These are phyloP conservation scores for Rhizoctonia solani DNA, from an alignment of 1,284 basidiomycete genomes.

Conservation along the genomic window DNA sequence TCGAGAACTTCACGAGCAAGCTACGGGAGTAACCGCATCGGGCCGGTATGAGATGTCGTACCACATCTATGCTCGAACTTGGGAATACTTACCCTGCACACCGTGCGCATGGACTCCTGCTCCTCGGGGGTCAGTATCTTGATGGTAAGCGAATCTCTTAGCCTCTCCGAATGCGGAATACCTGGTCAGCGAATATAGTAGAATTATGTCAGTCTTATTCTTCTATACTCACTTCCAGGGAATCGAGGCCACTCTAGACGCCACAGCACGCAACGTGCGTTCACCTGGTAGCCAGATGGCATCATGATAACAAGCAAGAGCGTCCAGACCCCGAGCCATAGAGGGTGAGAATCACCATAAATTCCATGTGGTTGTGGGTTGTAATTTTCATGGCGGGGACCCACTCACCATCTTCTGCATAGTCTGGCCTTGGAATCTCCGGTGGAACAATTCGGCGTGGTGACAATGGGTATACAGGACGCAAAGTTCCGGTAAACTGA, in stretches of 20 bases:
- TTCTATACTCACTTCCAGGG: conserved; percentile 25
- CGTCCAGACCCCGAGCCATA: neutral
- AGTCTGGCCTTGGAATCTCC: conserved; percentile 79
- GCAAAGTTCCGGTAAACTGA: conserved; percentile 69
- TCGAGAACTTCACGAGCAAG: conserved; percentile 90
- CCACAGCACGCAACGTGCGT: conserved; percentile 13
- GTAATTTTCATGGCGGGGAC: conserved; percentile 8
- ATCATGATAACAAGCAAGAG: neutral
- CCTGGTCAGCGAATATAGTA: conserved; percentile 53
- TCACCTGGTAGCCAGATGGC: neutral
- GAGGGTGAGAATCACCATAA: neutral
- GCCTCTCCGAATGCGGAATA: conserved; percentile 62
- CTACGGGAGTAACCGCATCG: conserved; percentile 50
- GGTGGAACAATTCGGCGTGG: conserved; percentile 69
- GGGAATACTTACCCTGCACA: conserved; percentile 63
- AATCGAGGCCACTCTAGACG: conserved; percentile 17
- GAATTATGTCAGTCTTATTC: neutral
- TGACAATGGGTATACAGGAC: conserved; percentile 77
- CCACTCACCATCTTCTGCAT: conserved; percentile 68
- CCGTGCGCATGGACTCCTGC: conserved; percentile 77
- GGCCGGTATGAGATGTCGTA: neutral
- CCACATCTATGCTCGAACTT: neutral
- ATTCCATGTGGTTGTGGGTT: neutral
- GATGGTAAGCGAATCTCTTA: conserved; percentile 61
- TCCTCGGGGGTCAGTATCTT: conserved; percentile 67